phyloP scores from a whole-genome alignment of 2,329 filamentous ascomycete genomes.

The Myriosclerotinia curreyana region DNA sequence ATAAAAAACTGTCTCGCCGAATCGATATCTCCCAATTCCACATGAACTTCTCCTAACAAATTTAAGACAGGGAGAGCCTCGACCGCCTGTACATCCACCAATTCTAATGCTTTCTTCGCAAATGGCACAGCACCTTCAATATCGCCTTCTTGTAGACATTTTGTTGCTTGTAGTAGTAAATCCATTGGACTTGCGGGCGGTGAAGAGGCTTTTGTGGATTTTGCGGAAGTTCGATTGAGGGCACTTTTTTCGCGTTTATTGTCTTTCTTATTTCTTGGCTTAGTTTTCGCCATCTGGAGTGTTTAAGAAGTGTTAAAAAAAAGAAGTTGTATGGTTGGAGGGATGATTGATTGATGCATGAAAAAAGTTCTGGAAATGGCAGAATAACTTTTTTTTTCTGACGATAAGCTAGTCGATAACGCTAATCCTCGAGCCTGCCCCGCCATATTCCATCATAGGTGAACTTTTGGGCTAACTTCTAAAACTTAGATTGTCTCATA shows the following conservation, averaged over 20 bases:
- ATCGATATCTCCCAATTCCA: conserved; percentile 62
- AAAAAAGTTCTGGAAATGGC: conserved; percentile 19
- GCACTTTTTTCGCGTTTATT: conserved; percentile 35
- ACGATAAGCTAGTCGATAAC: conserved; percentile 23
- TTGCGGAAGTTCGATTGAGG: conserved; percentile 34
- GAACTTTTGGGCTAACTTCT: background rate
- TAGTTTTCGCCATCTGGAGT: conserved; percentile 39
- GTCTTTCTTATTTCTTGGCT: conserved; percentile 37
- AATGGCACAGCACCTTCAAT: conserved; percentile 35
- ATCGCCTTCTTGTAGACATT: conserved; percentile 38
- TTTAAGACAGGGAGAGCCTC: conserved; percentile 39
- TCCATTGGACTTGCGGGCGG: conserved; percentile 30
- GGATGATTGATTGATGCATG: conserved; percentile 2
- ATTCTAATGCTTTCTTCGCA: conserved; percentile 35
- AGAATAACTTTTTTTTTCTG: conserved; percentile 23
- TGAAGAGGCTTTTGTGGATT: conserved; percentile 31
- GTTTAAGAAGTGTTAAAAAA: background rate
- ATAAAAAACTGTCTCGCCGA: conserved; percentile 69
- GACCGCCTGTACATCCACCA: conserved; percentile 30
- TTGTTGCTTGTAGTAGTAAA: conserved; percentile 36
- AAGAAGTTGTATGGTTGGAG: background rate
- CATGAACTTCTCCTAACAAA: conserved; percentile 41
- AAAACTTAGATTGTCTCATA: background rate
- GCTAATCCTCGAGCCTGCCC: conserved; percentile 17
- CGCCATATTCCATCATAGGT: conserved; percentile 16